phyloP scores from a whole-genome alignment of 108 stramenopile species.

The Stephanodiscus triporus region DNA sequence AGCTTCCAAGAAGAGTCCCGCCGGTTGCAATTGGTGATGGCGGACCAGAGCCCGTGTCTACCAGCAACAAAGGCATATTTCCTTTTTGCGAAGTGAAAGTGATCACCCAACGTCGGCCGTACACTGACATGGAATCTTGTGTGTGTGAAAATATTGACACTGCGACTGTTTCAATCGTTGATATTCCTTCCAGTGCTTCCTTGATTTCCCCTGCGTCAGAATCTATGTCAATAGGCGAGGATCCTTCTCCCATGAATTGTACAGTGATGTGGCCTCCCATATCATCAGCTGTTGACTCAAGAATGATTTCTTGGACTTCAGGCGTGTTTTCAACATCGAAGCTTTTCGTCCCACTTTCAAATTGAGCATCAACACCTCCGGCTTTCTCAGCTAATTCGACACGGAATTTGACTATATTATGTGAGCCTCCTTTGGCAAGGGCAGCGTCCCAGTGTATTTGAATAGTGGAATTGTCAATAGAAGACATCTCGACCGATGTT shows the following conservation, averaged over 20 bases:
- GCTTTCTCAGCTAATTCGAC: conserved; percentile 49
- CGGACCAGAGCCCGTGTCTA: conserved; percentile 39
- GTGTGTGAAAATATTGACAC: conserved; percentile 36
- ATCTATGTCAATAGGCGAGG: conserved; percentile 34
- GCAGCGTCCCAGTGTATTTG: conserved; percentile 49
- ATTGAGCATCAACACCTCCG: conserved; percentile 29
- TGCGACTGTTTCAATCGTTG: conserved; percentile 46
- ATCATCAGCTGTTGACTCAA: conserved; percentile 43
- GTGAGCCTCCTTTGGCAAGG: conserved; percentile 24
- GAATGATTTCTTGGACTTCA: conserved; percentile 52
- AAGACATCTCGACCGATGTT: conserved; percentile 33
- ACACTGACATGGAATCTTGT: conserved; percentile 12
- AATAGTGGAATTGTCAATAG: conserved; percentile 38
- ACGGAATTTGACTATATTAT: conserved; percentile 42
- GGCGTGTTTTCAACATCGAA: conserved; percentile 23
- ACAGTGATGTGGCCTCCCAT: conserved; percentile 51
- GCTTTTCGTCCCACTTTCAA: conserved; percentile 36
- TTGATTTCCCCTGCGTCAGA: conserved; percentile 33
- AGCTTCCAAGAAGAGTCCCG: conserved; percentile 40
- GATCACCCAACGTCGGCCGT: conserved; percentile 36
- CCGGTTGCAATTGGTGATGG: conserved; percentile 49
- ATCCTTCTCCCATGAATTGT: conserved; percentile 42
- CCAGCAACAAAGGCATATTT: conserved; percentile 54
- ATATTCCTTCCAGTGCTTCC: conserved; percentile 52
- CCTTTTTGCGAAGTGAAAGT: conserved; percentile 31